A percentile compares a stretch with the other conserved stretches of the same genome.
phyloP scores from a whole-genome alignment of 1,139 yeast genomes.

The Hyphopichia burtonii region DNA sequence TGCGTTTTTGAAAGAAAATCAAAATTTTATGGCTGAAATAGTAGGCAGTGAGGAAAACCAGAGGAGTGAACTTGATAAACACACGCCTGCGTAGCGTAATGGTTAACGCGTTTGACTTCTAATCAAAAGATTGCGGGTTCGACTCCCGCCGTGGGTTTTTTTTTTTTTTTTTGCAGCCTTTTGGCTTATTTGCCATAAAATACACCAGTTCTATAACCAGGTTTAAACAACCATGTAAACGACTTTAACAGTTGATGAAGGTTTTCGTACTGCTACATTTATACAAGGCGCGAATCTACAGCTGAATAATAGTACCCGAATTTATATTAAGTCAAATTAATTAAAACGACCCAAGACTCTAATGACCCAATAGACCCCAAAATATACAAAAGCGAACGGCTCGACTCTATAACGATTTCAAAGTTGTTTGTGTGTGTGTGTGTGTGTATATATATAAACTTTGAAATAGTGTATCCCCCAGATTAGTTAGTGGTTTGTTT shows the following conservation, averaged over 20 bases:
- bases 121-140: constrained; percentile 50
- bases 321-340: neutral
- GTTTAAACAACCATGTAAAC: too few relatives aligned
- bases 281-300: too few relatives aligned
- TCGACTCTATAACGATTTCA: constrained; percentile 2
- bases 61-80: neutral
- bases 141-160: constrained; percentile 47
- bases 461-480: neutral
- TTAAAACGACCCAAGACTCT: constrained; percentile 1
- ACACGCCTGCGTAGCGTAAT: constrained; percentile 47
- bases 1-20: too few relatives aligned
- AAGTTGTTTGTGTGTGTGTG: constrained; percentile 4
- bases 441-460: neutral
- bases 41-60: too few relatives aligned
- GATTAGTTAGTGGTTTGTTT: neutral
- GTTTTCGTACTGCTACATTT: too few relatives aligned
- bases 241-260: too few relatives aligned
- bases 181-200: too few relatives aligned
- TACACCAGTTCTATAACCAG: too few relatives aligned
- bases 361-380: neutral
- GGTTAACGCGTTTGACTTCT: constrained; percentile 51
- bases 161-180: constrained; percentile 4
- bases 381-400: constrained; percentile 2
- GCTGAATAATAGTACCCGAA: neutral
- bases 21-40: too few relatives aligned